Base-by-base conservation (phyloP, 805 yeast species). In the Sugiyamaella americana region DNA sequence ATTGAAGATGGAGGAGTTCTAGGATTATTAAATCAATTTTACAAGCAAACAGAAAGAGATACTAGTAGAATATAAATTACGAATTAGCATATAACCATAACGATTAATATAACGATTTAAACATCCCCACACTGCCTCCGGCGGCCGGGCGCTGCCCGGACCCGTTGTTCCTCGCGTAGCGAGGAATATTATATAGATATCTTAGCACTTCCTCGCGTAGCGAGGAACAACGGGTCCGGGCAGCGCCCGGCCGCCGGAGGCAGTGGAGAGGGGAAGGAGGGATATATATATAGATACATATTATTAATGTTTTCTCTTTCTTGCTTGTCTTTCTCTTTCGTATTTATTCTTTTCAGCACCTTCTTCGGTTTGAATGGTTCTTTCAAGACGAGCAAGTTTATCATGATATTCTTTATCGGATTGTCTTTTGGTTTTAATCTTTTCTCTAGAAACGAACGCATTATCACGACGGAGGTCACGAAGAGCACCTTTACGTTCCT, bases 321-420 rank as follows among this genome's bases (percentile, higher is more conserved):
- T 76, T 51, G 71, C 69, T 62, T 75, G 79, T 72, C 79, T 84
- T 61, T 89, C 97, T 51, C 88, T 76, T 62, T 88, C 96, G 65
- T 91, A 91, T 57, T 81, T 82, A 64, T 93, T 89, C 74, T 87
- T 85, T 62, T 87, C 97, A 3, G 93, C 86, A 60, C 98, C 98
- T 72, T 91, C 97, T 58, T 84, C 88, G 3, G 96, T 88, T 52
- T 84, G 85, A 59, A 93, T 87, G 46, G 89, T 78, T 57, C 89
- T 85, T 62, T 84, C 80, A 62, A 93, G 82, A 55, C 76, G 77
- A 38, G 94, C 84, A 87, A 93, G 86, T 73, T 87, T 89, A 55
- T 80, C 74, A 65, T 93, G 98, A 64, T 93, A 93, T 6, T 77
- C 89, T 37, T 76, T 75, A 58, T 87, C 81, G 58, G 78, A 79